These are phyloP conservation scores for Pseudonectria foliicola DNA, from an alignment of 2,329 filamentous ascomycete genomes.

Conservation along the genomic window DNA sequence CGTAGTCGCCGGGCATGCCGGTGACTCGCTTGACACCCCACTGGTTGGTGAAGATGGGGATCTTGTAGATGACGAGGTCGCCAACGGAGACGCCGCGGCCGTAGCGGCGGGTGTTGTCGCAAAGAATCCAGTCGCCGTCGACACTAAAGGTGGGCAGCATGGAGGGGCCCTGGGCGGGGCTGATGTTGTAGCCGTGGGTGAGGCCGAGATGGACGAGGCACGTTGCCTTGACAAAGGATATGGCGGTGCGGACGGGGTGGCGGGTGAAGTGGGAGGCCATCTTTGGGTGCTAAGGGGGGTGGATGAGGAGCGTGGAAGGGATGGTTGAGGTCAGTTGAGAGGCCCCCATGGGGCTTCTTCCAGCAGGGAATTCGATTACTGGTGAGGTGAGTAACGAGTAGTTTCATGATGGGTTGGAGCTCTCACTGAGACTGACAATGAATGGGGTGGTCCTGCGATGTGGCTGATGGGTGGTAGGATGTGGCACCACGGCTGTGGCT, in stretches of 20 bases:
- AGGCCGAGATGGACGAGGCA: conserved; percentile 38
- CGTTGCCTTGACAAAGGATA: conserved; percentile 30
- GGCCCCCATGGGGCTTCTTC: neutral
- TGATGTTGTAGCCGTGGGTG: conserved; percentile 56
- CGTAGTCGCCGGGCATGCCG: conserved; percentile 70
- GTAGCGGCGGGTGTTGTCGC: conserved; percentile 59
- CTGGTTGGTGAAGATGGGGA: conserved; percentile 58
- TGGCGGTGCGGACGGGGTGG: conserved; percentile 31
- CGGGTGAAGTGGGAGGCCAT: conserved; percentile 29
- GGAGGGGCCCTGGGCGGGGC: conserved; percentile 61
- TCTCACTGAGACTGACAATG: too few relatives aligned
- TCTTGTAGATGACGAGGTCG: conserved; percentile 72
- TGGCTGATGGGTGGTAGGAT: too few relatives aligned
- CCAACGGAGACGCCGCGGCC: conserved; percentile 66
- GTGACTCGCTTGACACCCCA: conserved; percentile 72
- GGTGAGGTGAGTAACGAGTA: neutral
- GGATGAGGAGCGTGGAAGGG: neutral
- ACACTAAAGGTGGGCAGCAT: conserved; percentile 82
- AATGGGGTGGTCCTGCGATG: too few relatives aligned
- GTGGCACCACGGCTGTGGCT: too few relatives aligned
- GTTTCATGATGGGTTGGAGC: neutral
- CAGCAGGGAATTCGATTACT: neutral
- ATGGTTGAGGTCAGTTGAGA: neutral
- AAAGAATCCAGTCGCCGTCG: conserved; percentile 60
- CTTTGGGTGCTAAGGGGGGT: conserved; percentile 2